Evolutionary conservation across 1,284 basidiomycete species (phyloP).

Genomic region (Heliocybe sulcata): DNA sequence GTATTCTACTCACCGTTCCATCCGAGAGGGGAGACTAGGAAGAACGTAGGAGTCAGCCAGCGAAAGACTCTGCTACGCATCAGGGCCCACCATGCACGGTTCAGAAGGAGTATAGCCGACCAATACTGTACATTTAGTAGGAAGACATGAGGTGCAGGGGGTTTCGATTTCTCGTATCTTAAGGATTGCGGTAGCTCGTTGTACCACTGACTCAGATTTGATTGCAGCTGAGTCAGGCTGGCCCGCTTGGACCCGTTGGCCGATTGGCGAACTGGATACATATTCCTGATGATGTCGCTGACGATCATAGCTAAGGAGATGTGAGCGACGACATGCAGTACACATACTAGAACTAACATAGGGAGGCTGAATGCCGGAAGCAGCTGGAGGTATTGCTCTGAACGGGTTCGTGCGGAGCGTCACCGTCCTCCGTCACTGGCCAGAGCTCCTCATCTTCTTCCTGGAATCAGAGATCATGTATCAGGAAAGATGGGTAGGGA

Average conservation of each 20-base stretch:
- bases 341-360: not conserved
- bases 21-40: not conserved
- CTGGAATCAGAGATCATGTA: not conserved
- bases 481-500: not conserved
- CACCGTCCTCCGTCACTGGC: not conserved
- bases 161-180: constrained; percentile 45
- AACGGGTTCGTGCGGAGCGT: not conserved
- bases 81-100: constrained; percentile 59
- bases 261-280: constrained; percentile 63
- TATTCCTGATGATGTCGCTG: constrained; percentile 58
- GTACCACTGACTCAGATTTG: constrained; percentile 71
- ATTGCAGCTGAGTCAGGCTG: constrained; percentile 51
- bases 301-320: constrained; percentile 43
- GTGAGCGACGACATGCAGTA: not conserved
- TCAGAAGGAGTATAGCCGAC: constrained; percentile 69
- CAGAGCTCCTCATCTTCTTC: not conserved
- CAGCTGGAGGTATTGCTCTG: not conserved
- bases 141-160: constrained; percentile 57
- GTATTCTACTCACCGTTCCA: not conserved
- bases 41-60: not conserved
- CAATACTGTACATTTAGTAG: constrained; percentile 77
- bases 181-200: constrained; percentile 63
- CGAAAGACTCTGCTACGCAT: not conserved
- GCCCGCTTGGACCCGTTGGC: constrained; percentile 34
- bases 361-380: not conserved